Base-by-base conservation (phyloP, 768 basidiomycete species). In the Suillus variegatus region DNA sequence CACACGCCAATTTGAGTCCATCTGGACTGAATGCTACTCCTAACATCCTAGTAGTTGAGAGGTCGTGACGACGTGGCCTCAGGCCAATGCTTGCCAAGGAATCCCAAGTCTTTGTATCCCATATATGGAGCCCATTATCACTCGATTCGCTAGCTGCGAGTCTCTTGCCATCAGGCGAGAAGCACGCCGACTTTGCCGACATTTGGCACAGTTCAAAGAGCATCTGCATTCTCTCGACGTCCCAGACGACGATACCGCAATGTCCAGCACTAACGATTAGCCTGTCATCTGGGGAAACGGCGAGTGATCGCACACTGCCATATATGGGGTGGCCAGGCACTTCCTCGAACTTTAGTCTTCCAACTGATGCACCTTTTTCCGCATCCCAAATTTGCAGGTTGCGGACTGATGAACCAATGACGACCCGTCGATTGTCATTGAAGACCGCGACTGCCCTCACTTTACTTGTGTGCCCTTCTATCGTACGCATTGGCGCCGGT, bases 11-110 rank as follows among this genome's bases (percentile, higher is more conserved):
- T 58, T 78, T 74, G 46, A 74, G 75, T 6, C 80, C 80, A 69
- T 84, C 79, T 28, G 81, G 81, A 4, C 82, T 82, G 64, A 82
- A 78, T 65, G 73, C 69, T 54, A 82, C 80, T 9, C 14, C 32
- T 6, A 32, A 32, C 32, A 6, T 4, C 32, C 4, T 4, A 32
- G 32, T 5, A 32, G 4, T 0, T 32, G 32, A 2, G 4, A 32
- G 32, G 32, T 32, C 4, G 32, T 4, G 32, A 32, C 32, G 32
- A 6, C 32, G 5, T 32, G 32, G 32, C 32, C 32, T 32, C 32
- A 5, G 32, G 5, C 32, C 4, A 32, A 0, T 1, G 32, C 32
- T 32, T 32, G 32, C 32, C 32, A 32, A 32, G 32, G 4, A 5
- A 32, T 32, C 32, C 5, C 62, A 36, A 16, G 51, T 63, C 51